Evolutionary conservation across 768 basidiomycete species (phyloP).

Genomic region (Boletellus emodensis): DNA sequence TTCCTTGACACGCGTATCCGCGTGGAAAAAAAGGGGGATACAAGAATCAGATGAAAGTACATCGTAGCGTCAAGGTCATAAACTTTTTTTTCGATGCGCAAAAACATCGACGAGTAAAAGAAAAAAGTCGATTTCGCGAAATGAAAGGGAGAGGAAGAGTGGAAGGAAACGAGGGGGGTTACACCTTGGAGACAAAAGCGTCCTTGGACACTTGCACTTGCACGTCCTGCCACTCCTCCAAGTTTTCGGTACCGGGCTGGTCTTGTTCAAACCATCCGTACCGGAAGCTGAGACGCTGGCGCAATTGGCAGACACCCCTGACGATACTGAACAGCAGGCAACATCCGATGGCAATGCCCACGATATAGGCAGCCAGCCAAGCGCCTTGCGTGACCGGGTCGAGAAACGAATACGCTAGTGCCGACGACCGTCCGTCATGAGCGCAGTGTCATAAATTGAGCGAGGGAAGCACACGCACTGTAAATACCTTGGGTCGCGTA

Average conservation of each 20-base stretch:
- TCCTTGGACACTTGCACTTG: constrained; percentile 30
- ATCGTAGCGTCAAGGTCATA: too few species aligned
- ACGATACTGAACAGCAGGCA: constrained; percentile 49
- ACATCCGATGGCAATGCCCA: constrained; percentile 54
- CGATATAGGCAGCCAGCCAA: constrained; percentile 56
- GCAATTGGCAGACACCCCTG: constrained; percentile 38
- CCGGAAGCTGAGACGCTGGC: constrained; percentile 31
- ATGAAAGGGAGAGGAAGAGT: too few species aligned
- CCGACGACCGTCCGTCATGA: not conserved
- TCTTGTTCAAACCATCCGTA: constrained; percentile 7
- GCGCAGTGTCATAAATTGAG: not conserved
- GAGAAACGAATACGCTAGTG: constrained; percentile 63
- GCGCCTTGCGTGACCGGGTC: constrained; percentile 43
- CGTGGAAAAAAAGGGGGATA: too few species aligned
- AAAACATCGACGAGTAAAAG: too few species aligned
- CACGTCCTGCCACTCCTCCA: constrained; percentile 48
- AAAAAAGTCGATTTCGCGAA: too few species aligned
- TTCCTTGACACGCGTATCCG: too few species aligned
- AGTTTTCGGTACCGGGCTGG: constrained; percentile 15
- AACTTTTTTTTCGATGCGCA: too few species aligned
- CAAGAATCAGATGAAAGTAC: too few species aligned
- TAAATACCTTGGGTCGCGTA: constrained; percentile 59
- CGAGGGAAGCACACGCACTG: constrained; percentile 38
- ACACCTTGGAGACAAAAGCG: constrained; percentile 8
- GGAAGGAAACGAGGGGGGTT: not conserved